Base-by-base conservation (phyloP, 106 monocot genomes). In the Ottelia alismoides region DNA sequence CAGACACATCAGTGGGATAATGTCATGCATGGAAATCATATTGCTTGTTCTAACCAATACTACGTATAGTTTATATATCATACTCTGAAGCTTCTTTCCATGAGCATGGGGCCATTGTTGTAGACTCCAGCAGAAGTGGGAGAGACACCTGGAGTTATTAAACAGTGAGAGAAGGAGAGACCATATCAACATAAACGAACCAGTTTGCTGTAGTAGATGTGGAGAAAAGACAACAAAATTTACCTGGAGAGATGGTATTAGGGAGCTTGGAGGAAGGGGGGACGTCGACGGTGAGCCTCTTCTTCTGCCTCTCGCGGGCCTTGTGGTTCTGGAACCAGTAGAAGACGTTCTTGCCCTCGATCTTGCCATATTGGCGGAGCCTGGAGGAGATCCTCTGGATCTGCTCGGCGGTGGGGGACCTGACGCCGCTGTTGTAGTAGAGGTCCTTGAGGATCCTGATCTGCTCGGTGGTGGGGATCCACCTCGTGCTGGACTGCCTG, bases 301-400 rank as follows among this genome's bases (percentile, higher is more conserved):
- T 84, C 89, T 89, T 89, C 79, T 98, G 96, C 10, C 96, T 53
- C 74, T 98, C 96, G 22, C 96, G 61, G 21, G 96, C 96, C 70
- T 98, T 98, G 74, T 98, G 96, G 64, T 98, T 98, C 70, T 98
- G 96, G 60, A 98, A 98, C 96, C 96, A 98, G 85, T 98, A 98
- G 76, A 98, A 98, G 21, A 98, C 96, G 25, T 98, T 98, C 82
- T 98, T 98, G 23, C 96, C 96, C 30, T 98, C 96, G 22, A 98
- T 98, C 76, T 82, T 89, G 4, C 96, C 96, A 43, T 82, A 85
- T 67, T 85, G 81, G 21, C 89, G 53, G 0, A 98, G 78, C 57
- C 64, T 79, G 6, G 85, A 76, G 19, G 96, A 79, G 49, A 89
- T 98, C 60, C 79, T 68, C 64, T 98, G 96, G 51, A 98, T 98